phyloP scores from a whole-genome alignment of 805 yeast genomes.

The Alloascoidea hylecoeti region DNA sequence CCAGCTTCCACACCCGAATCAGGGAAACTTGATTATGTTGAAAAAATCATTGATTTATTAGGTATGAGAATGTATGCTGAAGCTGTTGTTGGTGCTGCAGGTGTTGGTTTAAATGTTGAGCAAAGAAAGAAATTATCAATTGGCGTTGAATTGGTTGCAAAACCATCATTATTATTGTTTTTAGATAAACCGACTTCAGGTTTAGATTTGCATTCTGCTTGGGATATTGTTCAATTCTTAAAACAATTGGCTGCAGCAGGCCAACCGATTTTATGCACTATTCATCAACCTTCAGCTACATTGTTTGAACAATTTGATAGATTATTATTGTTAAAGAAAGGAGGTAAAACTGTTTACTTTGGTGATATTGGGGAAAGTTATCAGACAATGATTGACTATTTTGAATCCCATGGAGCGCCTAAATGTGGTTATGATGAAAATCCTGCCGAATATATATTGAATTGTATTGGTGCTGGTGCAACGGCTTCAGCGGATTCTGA shows the following conservation, averaged over 20 bases:
- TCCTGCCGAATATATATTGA: conserved; percentile 67
- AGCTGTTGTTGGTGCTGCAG: conserved; percentile 69
- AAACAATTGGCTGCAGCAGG: conserved; percentile 57
- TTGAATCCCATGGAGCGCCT: conserved; percentile 62
- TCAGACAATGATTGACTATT: conserved; percentile 40
- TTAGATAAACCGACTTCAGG: conserved; percentile 68
- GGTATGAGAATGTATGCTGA: conserved; percentile 63
- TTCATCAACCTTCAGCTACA: conserved; percentile 68
- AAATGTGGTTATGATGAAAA: conserved; percentile 46
- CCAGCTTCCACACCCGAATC: conserved; percentile 36
- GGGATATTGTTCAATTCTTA: conserved; percentile 58
- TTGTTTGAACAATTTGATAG: conserved; percentile 57
- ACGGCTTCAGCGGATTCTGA: conserved; percentile 44
- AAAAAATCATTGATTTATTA: conserved; percentile 46
- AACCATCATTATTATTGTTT: conserved; percentile 43
- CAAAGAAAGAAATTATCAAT: conserved; percentile 56
- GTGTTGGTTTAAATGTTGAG: conserved; percentile 58
- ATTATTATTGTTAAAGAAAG: conserved; percentile 49
- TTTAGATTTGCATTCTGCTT: conserved; percentile 48
- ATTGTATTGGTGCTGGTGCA: conserved; percentile 73
- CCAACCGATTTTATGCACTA: conserved; percentile 64
- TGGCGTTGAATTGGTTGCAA: conserved; percentile 62
- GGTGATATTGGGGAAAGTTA: conserved; percentile 69
- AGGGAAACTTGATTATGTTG: conserved; percentile 58
- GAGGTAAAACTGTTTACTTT: conserved; percentile 72